These are phyloP conservation scores for Penicillium sp. DNA, from an alignment of 2,329 filamentous ascomycete genomes.

Conservation along the genomic window DNA sequence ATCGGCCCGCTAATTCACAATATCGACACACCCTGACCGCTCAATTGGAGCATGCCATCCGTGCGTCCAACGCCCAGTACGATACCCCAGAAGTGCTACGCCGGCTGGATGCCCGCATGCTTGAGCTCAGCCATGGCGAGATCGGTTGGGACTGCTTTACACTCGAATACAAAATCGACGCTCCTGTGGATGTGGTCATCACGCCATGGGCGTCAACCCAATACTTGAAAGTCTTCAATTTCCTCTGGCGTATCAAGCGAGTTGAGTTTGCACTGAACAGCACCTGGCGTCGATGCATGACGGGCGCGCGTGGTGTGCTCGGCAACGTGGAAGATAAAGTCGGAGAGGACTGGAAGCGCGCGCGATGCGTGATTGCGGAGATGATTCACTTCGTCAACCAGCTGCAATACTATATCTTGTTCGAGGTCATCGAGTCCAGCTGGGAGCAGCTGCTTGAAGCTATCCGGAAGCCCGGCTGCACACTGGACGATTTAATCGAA, in stretches of 20 bases:
- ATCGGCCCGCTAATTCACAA: conserved; percentile 92
- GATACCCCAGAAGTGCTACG: conserved; percentile 89
- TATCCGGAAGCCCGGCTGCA: conserved; percentile 81
- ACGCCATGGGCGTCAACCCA: conserved; percentile 94
- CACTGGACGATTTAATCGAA: conserved; percentile 89
- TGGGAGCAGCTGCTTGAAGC: conserved; percentile 88
- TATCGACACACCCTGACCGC: conserved; percentile 96
- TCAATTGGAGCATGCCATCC: conserved; percentile 96
- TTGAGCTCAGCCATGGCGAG: conserved; percentile 92
- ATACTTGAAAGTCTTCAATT: conserved; percentile 99
- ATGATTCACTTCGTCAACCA: conserved; percentile 99
- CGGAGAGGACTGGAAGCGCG: conserved; percentile 82
- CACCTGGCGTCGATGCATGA: conserved; percentile 95
- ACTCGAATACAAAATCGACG: conserved; percentile 96
- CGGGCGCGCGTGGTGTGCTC: conserved; percentile 87
- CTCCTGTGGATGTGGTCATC: conserved; percentile 94
- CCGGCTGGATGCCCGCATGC: conserved; percentile 93
- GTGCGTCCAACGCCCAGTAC: conserved; percentile 94
- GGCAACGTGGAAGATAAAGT: conserved; percentile 73
- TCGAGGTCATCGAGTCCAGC: conserved; percentile 95
- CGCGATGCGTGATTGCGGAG: conserved; percentile 84
- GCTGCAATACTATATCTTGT: conserved; percentile 97
- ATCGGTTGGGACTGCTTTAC: conserved; percentile 99
- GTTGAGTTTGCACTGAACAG: conserved; percentile 91
- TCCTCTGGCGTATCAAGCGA: conserved; percentile 95